These are phyloP conservation scores for Botrytis sinoallii DNA, from an alignment of 2,329 filamentous ascomycete genomes.

Conservation along the genomic window DNA sequence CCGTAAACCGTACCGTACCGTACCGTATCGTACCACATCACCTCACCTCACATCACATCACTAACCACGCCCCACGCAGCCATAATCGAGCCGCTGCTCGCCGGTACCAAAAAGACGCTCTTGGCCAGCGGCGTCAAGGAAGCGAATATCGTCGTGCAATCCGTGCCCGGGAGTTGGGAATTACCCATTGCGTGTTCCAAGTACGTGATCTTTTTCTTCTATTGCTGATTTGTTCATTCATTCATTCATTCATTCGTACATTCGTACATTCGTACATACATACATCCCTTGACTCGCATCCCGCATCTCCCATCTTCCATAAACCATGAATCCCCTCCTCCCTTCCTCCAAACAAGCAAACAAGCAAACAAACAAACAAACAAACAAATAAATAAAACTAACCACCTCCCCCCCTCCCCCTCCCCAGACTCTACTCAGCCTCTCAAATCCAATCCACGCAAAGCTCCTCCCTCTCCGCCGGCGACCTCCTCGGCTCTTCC, in stretches of 20 bases:
- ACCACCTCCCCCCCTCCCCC: neutral
- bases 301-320: neutral
- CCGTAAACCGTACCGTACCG: too few relatives aligned
- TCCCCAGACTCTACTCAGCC: conserved; percentile 70
- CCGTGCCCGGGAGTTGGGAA: conserved; percentile 92
- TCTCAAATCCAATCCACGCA: conserved; percentile 77
- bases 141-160: conserved; percentile 84
- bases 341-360: neutral
- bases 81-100: conserved; percentile 82
- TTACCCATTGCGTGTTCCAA: conserved; percentile 76
- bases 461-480: conserved; percentile 60
- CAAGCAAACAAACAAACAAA: too few relatives aligned
- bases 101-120: conserved; percentile 76
- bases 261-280: neutral
- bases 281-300: conserved; percentile 39
- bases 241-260: neutral
- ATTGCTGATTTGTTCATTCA: neutral
- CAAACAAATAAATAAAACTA: neutral
- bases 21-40: neutral
- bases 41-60: conserved; percentile 7
- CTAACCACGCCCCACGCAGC: conserved; percentile 37
- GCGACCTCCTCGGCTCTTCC: conserved; percentile 70
- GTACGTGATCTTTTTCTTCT: conserved; percentile 20
- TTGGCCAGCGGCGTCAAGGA: conserved; percentile 76
- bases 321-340: neutral